phyloP scores from a whole-genome alignment of 1,284 basidiomycete species.

The Pterula multifida region DNA sequence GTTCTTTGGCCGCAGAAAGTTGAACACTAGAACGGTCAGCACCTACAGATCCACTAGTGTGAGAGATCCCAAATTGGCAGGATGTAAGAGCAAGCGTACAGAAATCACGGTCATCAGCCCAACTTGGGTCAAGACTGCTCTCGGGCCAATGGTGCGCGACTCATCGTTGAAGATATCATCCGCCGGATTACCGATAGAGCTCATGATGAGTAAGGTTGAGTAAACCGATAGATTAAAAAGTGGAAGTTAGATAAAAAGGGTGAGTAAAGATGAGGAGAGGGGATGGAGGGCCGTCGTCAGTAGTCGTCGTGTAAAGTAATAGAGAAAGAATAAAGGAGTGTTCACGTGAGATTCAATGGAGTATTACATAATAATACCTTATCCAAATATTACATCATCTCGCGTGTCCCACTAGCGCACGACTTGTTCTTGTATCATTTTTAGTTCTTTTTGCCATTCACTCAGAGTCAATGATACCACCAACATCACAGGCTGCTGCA shows the following conservation, averaged over 20 bases:
- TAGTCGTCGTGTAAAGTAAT: neutral
- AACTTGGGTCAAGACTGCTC: conserved; percentile 76
- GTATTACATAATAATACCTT: neutral
- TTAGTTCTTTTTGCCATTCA: too few relatives aligned
- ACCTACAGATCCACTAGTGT: conserved; percentile 10
- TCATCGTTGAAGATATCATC: conserved; percentile 31
- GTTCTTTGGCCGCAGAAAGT: conserved; percentile 53
- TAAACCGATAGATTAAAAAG: neutral
- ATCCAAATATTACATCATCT: neutral
- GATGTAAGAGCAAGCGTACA: conserved; percentile 25
- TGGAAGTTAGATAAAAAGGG: conserved; percentile 3
- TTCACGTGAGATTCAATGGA: neutral
- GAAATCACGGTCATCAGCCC: conserved; percentile 60
- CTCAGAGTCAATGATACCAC: neutral
- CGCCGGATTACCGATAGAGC: conserved; percentile 21
- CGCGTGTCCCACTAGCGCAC: too few relatives aligned
- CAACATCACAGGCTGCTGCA: neutral
- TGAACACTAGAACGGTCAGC: conserved; percentile 46
- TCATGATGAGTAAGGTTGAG: conserved; percentile 18
- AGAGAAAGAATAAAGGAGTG: neutral
- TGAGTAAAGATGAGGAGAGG: neutral
- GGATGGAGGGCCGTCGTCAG: neutral
- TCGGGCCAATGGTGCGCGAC: conserved; percentile 57
- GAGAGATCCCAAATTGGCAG: neutral
- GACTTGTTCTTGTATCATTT: too few relatives aligned